phyloP scores from a whole-genome alignment of 345 rosid genomes.

The Noccaea bulbosa region DNA sequence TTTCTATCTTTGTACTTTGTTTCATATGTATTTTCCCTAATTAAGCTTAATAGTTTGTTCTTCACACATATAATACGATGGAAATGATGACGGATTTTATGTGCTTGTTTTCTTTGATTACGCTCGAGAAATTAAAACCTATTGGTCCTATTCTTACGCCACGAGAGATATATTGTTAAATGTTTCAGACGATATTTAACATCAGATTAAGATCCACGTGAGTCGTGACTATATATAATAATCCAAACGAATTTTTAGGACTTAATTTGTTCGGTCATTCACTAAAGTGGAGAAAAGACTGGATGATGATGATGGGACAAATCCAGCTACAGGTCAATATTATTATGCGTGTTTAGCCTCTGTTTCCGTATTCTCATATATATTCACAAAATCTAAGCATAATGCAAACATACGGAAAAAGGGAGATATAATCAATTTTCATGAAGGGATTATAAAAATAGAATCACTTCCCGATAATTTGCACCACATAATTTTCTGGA shows the following conservation, averaged over 20 bases:
- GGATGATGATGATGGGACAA: conserved; percentile 33
- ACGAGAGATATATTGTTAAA: background rate
- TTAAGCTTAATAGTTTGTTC: background rate
- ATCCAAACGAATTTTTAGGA: conserved; percentile 7
- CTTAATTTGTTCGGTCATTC: background rate
- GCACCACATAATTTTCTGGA: conserved; percentile 9
- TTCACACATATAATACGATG: background rate
- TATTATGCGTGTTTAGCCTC: conserved; percentile 24
- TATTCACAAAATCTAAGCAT: background rate
- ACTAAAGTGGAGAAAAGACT: conserved; percentile 25
- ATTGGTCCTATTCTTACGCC: background rate
- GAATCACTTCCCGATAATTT: conserved; percentile 33
- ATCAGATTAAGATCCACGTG: conserved; percentile 20
- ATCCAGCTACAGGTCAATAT: conserved; percentile 13
- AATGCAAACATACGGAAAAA: conserved; percentile 5
- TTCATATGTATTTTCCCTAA: conserved; percentile 5
- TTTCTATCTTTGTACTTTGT: conserved; percentile 5
- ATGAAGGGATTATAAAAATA: conserved; percentile 21
- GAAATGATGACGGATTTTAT: background rate
- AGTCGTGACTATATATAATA: conserved; percentile 7
- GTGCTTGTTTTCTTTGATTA: background rate
- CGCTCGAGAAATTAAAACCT: background rate
- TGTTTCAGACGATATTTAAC: background rate
- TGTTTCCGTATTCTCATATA: conserved; percentile 27
- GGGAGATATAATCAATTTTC: background rate